These are phyloP conservation scores for Leishmania guyanensis DNA, from an alignment of 208 protist genomes.

Conservation along the genomic window DNA sequence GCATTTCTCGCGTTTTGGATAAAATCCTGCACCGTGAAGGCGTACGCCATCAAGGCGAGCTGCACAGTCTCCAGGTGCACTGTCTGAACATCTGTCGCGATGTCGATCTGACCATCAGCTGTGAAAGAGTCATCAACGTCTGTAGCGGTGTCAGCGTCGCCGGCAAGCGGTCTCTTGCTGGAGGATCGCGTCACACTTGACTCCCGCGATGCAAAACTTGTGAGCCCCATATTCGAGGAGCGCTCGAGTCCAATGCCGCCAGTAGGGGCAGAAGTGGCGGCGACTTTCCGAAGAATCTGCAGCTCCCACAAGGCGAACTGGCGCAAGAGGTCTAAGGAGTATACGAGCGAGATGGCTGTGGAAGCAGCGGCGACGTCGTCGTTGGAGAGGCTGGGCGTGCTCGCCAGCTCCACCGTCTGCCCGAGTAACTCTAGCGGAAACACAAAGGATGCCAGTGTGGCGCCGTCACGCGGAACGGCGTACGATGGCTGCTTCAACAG, in stretches of 20 bases:
- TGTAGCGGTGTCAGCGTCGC: conserved; percentile 39
- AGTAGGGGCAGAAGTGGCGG: conserved; percentile 1
- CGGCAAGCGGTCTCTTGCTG: conserved; percentile 21
- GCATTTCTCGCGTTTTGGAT: background rate
- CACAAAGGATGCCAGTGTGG: conserved; percentile 24
- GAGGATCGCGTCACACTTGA: conserved; percentile 45
- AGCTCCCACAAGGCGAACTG: conserved; percentile 67
- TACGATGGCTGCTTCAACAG: conserved; percentile 21
- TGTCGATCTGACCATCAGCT: conserved; percentile 15
- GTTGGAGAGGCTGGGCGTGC: background rate
- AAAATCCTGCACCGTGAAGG: conserved; percentile 38
- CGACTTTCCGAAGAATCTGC: conserved; percentile 48
- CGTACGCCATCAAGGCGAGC: conserved; percentile 62
- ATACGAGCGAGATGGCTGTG: conserved; percentile 7
- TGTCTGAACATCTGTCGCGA: conserved; percentile 25
- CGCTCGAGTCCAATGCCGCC: conserved; percentile 8
- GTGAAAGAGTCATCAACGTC: conserved; percentile 36
- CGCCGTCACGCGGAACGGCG: conserved; percentile 26
- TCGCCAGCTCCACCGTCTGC: background rate
- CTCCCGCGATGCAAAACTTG: conserved; percentile 34
- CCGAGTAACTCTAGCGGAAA: conserved; percentile 25
- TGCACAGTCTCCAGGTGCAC: conserved; percentile 65
- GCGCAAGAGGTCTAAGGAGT: conserved; percentile 59
- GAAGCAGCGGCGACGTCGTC: background rate
- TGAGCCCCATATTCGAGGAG: conserved; percentile 19